phyloP scores from a whole-genome alignment of 1,139 yeast species.

The Kazachstania sp. region DNA sequence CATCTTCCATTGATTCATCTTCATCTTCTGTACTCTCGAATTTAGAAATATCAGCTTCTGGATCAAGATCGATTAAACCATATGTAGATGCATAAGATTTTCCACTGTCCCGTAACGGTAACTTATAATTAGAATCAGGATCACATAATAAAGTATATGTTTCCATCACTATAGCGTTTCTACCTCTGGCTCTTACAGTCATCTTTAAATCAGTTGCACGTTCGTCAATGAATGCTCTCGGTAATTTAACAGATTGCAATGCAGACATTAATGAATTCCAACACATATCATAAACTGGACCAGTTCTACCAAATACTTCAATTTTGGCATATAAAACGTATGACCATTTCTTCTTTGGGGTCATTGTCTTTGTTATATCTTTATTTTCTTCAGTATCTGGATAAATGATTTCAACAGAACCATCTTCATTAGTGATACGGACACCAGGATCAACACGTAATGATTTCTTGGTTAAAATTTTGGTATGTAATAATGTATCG shows the following conservation, averaged over 20 bases:
- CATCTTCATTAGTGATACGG: constrained; percentile 38
- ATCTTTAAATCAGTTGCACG: constrained; percentile 43
- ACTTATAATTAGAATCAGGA: constrained; percentile 26
- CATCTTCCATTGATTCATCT: constrained; percentile 12
- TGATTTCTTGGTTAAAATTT: constrained; percentile 40
- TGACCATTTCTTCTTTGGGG: constrained; percentile 40
- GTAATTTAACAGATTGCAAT: constrained; percentile 50
- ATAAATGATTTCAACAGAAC: constrained; percentile 35
- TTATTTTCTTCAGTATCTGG: constrained; percentile 30
- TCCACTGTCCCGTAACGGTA: constrained; percentile 34
- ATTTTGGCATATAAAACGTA: constrained; percentile 67
- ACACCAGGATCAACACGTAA: constrained; percentile 44
- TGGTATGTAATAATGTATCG: constrained; percentile 50
- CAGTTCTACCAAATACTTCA: constrained; percentile 71
- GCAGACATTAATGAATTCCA: constrained; percentile 66
- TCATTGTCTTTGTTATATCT: constrained; percentile 9
- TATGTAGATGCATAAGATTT: constrained; percentile 52
- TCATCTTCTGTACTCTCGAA: constrained; percentile 30
- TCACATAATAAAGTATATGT: constrained; percentile 41
- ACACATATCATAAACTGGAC: constrained; percentile 72
- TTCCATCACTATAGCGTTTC: constrained; percentile 41
- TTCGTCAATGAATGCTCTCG: constrained; percentile 58
- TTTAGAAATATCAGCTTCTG: constrained; percentile 32
- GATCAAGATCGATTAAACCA: constrained; percentile 47
- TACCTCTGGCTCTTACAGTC: constrained; percentile 45